phyloP scores from a whole-genome alignment of 2,329 filamentous ascomycete genomes.

The Gliomastix tumulicola region DNA sequence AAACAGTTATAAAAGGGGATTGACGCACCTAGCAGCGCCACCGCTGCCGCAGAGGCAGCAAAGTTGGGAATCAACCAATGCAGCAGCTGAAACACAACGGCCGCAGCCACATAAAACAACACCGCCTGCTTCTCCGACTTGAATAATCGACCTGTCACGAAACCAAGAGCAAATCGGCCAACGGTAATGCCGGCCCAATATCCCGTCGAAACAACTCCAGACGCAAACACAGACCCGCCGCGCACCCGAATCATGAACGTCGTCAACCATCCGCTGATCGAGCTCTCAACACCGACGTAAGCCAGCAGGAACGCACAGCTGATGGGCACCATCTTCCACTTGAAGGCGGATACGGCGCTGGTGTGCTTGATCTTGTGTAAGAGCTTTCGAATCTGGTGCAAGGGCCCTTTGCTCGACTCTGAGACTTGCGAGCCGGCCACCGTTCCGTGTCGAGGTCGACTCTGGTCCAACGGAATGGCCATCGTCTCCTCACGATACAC shows the following conservation, averaged over 20 bases:
- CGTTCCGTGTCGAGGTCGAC: too few relatives aligned
- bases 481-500: too few relatives aligned
- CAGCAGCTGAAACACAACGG: neutral
- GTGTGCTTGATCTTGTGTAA: neutral
- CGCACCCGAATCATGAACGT: neutral
- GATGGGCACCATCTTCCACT: neutral
- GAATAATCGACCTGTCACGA: neutral
- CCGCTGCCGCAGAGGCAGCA: neutral
- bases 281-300: neutral
- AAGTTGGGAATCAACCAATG: neutral
- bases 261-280: neutral
- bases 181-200: neutral
- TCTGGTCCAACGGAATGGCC: too few relatives aligned
- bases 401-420: neutral
- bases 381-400: neutral
- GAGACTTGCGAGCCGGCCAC: too few relatives aligned
- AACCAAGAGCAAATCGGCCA: neutral
- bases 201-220: neutral
- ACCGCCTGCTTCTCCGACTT: neutral
- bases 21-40: neutral
- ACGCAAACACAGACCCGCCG: neutral
- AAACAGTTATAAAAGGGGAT: too few relatives aligned
- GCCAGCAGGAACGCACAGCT: neutral
- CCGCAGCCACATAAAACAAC: neutral
- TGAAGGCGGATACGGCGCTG: neutral